Conservation (phyloP, 176 grass and related monocot genomes). For the Avena sativa region DNA sequence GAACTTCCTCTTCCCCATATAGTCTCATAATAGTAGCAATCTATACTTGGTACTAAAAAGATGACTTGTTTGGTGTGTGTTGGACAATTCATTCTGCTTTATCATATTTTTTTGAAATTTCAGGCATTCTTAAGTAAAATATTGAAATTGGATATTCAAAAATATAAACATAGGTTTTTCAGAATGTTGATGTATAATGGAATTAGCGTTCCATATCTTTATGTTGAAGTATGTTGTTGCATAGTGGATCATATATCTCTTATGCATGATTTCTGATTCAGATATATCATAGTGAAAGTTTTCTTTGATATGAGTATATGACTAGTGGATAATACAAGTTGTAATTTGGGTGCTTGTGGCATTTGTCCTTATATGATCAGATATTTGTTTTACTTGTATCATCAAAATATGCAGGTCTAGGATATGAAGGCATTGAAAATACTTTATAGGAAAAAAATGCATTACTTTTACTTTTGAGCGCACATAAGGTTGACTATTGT, state of each 20-base stretch:
- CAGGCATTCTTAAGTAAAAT: not conserved
- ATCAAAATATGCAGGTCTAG: not conserved
- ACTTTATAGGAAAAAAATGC: not conserved
- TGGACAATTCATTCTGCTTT: not conserved
- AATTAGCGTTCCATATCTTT: not conserved
- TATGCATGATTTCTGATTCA: not conserved
- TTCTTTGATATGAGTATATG: not conserved
- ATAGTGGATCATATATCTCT: not conserved
- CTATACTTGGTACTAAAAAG: not conserved
- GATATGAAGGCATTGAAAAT: not conserved
- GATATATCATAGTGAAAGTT: not conserved
- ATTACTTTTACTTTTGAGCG: not conserved
- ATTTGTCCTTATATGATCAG: not conserved
- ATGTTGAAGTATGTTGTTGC: not conserved
- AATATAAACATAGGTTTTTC: not conserved
- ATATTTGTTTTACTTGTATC: not conserved
- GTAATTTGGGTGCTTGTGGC: not conserved
- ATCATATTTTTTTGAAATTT: not conserved
- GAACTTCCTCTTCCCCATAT: not conserved
- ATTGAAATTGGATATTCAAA: not conserved
- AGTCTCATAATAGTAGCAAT: not conserved
- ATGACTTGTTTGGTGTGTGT: not conserved
- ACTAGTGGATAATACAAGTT: not conserved
- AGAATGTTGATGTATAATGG: not conserved
- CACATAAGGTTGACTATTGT: not conserved